These are phyloP conservation scores for Pleurotus djamor DNA, from an alignment of 768 basidiomycete species.

Conservation along the genomic window DNA sequence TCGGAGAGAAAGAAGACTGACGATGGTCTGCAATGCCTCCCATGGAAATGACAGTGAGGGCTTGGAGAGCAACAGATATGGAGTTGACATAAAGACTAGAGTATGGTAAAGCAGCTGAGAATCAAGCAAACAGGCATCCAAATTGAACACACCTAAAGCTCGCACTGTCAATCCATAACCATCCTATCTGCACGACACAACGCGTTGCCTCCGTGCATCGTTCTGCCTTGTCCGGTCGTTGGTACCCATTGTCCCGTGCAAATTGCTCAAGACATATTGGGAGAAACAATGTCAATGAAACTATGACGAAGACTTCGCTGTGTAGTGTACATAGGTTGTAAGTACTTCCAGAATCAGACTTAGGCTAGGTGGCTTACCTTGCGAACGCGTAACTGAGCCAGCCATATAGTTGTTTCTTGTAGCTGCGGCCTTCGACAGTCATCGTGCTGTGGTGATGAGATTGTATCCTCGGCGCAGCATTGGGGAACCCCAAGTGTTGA, in stretches of 20 bases:
- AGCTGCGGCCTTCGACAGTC: constrained; percentile 14
- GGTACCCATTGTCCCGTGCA: constrained; percentile 83
- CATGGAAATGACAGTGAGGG: constrained; percentile 93
- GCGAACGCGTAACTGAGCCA: constrained; percentile 89
- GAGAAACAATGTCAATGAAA: constrained; percentile 77
- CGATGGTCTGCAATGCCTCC: constrained; percentile 89
- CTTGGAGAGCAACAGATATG: constrained; percentile 84
- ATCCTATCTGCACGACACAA: constrained; percentile 81
- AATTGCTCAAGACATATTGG: constrained; percentile 88
- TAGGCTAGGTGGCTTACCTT: no score
- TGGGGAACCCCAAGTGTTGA: no score
- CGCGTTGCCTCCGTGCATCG: constrained; percentile 58
- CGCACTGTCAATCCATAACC: constrained; percentile 87
- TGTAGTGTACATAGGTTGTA: no score
- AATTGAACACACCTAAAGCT: constrained; percentile 92
- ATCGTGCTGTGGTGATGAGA: background rate
- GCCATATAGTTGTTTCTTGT: constrained; percentile 53
- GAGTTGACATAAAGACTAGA: constrained; percentile 92
- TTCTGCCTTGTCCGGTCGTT: constrained; percentile 64
- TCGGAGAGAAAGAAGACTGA: constrained; percentile 29
- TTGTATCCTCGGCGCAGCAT: background rate
- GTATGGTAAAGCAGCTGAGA: no score
- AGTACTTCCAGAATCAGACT: no score
- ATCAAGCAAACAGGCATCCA: no score
- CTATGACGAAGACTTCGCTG: constrained; percentile 81